Evolutionary conservation across 2,329 filamentous ascomycete species (phyloP).

Genomic region (Epichloe sp.): DNA sequence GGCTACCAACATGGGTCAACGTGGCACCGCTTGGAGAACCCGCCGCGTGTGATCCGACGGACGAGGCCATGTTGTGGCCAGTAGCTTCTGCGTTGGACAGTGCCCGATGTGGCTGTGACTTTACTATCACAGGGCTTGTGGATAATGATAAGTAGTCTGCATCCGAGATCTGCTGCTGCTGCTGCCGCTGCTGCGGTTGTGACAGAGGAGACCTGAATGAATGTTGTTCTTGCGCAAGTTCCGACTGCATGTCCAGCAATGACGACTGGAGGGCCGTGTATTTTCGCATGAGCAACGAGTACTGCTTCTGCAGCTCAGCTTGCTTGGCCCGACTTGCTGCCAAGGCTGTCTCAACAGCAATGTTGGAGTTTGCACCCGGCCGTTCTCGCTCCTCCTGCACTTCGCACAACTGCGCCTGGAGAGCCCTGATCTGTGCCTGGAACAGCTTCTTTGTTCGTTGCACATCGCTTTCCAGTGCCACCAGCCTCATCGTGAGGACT

Average conservation of each 20-base stretch:
- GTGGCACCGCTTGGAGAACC: neutral
- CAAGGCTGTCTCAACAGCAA: slow-evolving; percentile 30
- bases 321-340: slow-evolving; percentile 41
- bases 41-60: slow-evolving; percentile 21
- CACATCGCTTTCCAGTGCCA: slow-evolving; percentile 34
- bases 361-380: slow-evolving; percentile 18
- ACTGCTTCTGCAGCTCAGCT: slow-evolving; percentile 38
- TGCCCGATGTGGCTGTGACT: slow-evolving; percentile 24
- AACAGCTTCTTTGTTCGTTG: slow-evolving; percentile 30
- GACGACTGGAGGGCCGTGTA: slow-evolving; percentile 39
- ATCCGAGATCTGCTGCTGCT: slow-evolving; percentile 10
- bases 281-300: slow-evolving; percentile 35
- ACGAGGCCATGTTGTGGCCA: slow-evolving; percentile 29
- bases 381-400: slow-evolving; percentile 17
- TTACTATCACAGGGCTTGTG: slow-evolving; percentile 25
- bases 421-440: slow-evolving; percentile 32
- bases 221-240: slow-evolving; percentile 3
- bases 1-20: neutral
- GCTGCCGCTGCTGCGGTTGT: neutral
- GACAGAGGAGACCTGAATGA: neutral
- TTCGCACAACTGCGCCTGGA: slow-evolving; percentile 33
- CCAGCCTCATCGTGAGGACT: slow-evolving; percentile 44
- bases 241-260: slow-evolving; percentile 33
- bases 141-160: slow-evolving; percentile 24
- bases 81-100: slow-evolving; percentile 32